A percentile compares a stretch with the other conserved stretches of the same genome.
Evolutionary conservation across 2,329 filamentous ascomycete genomes (phyloP).

Genomic region (Penicillium sp.): DNA sequence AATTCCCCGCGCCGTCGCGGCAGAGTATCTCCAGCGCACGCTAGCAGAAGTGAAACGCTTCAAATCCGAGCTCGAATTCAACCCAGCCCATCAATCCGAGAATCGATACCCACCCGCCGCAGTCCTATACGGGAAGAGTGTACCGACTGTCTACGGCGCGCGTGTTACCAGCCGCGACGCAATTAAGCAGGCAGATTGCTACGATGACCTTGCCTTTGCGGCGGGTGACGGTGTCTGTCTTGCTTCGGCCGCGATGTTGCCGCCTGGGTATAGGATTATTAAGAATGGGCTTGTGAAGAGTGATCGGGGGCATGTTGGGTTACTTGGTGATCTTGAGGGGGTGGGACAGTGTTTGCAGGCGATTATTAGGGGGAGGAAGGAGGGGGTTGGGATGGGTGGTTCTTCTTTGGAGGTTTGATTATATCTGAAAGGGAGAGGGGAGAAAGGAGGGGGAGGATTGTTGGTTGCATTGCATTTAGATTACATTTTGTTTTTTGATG

Average conservation of each 20-base stretch:
- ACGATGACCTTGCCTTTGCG: conserved; percentile 85
- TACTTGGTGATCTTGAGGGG: conserved; percentile 82
- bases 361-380: conserved; percentile 67
- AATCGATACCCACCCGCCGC: conserved; percentile 83
- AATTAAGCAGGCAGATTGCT: conserved; percentile 76
- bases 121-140: conserved; percentile 83
- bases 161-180: conserved; percentile 73
- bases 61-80: conserved; percentile 73
- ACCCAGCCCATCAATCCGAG: conserved; percentile 59
- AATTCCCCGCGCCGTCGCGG: conserved; percentile 58
- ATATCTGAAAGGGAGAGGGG: too few species aligned
- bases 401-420: not conserved
- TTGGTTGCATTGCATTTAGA: conserved; percentile 3
- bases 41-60: conserved; percentile 74
- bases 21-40: conserved; percentile 74
- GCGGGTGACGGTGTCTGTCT: conserved; percentile 89
- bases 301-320: conserved; percentile 83
- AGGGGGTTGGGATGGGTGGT: conserved; percentile 71
- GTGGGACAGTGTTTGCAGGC: conserved; percentile 76
- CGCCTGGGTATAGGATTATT: conserved; percentile 75
- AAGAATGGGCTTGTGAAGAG: conserved; percentile 76
- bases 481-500: conserved; percentile 15
- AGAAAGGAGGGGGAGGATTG: too few species aligned
- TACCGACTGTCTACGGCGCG: conserved; percentile 82
- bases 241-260: conserved; percentile 82